Conservation (phyloP, 441 rosid species). For the Kokia cookei region DNA sequence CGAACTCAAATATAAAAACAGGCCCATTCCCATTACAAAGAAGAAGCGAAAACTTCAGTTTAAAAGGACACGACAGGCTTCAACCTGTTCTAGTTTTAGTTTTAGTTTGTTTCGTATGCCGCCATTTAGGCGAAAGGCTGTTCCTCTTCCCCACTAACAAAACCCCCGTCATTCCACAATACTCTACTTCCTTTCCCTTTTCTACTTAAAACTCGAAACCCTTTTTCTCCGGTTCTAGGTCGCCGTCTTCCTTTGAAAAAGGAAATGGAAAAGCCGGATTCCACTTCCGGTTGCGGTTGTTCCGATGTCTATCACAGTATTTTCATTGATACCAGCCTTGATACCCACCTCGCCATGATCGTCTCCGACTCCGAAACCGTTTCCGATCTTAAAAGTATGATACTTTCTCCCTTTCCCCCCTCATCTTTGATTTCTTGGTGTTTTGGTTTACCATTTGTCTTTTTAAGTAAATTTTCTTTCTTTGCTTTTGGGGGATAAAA, state of each 20-base stretch:
- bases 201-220: neutral
- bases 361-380: slow-evolving; percentile 49
- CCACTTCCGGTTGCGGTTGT: slow-evolving; percentile 16
- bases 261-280: slow-evolving; percentile 14
- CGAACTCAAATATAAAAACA: neutral
- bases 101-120: neutral
- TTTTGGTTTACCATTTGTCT: neutral
- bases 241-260: neutral
- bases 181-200: too few species aligned
- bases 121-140: neutral
- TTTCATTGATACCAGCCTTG: slow-evolving; percentile 49
- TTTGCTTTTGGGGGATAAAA: neutral
- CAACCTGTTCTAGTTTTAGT: neutral
- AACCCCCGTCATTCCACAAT: neutral
- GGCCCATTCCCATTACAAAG: neutral
- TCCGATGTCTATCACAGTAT: slow-evolving; percentile 14
- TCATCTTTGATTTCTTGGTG: neutral
- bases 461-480: neutral
- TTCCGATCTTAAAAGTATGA: slow-evolving; percentile 45
- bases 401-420: neutral
- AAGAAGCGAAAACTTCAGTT: neutral
- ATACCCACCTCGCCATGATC: slow-evolving; percentile 41
- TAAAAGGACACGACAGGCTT: neutral
- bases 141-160: neutral
- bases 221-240: neutral